Evolutionary conservation across 306 rosid species (phyloP).

Genomic region (Trifolium dubium): DNA sequence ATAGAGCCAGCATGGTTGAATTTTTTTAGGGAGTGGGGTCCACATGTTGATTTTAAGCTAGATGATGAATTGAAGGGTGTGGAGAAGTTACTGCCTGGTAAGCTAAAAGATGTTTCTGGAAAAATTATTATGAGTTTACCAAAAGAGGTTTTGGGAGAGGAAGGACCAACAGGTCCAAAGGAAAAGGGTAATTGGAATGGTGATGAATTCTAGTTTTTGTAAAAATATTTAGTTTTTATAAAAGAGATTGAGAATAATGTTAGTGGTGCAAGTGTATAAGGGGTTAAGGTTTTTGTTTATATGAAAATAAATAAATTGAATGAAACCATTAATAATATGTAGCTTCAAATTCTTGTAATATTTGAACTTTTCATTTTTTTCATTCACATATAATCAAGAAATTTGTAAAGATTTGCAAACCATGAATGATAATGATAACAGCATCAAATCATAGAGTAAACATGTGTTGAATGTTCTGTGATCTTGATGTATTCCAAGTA

Average conservation of each 20-base stretch:
- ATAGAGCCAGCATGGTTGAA: constrained; percentile 72
- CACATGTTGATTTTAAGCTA: constrained; percentile 51
- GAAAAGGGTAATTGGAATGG: background rate
- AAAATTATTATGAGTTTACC: constrained; percentile 50
- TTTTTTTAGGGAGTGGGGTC: constrained; percentile 73
- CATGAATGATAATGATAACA: no score
- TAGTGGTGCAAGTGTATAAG: background rate
- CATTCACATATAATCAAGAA: no score
- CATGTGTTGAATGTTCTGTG: no score
- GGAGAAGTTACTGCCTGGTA: constrained; percentile 49
- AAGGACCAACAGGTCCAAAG: constrained; percentile 58
- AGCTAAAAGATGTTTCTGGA: constrained; percentile 39
- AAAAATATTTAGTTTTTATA: background rate
- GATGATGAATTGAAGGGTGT: constrained; percentile 50
- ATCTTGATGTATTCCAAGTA: no score
- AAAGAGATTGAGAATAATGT: background rate
- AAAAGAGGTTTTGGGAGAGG: constrained; percentile 64
- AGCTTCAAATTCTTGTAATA: no score
- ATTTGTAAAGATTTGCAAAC: no score
- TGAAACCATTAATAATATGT: no score
- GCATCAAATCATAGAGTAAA: no score
- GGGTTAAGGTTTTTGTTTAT: background rate
- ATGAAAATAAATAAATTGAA: no score
- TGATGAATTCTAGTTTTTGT: background rate
- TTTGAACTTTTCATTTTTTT: no score